Percentiles rank a stretch among this genome's conserved stretches.
Conservation (phyloP, 2,329 filamentous ascomycete genomes). For the Chaetomiaceae sp. region DNA sequence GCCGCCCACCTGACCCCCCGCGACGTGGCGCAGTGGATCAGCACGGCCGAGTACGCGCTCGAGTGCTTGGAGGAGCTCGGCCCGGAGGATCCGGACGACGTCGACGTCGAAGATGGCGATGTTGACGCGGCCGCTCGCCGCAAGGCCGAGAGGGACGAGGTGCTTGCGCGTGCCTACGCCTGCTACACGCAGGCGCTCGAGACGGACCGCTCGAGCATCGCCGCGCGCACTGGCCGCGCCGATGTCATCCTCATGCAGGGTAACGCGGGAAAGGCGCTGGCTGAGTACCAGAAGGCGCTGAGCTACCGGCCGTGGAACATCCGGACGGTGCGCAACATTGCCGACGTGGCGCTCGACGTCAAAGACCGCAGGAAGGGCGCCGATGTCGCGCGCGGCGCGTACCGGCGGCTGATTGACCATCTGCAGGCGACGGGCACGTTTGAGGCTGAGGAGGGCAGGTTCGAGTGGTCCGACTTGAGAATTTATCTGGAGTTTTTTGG, state of each 20-base stretch:
- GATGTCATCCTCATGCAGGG: conserved; percentile 51
- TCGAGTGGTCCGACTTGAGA: conserved; percentile 75
- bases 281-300: conserved; percentile 51
- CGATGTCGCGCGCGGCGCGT: conserved; percentile 42
- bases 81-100: conserved; percentile 27
- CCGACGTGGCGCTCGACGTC: conserved; percentile 50
- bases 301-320: conserved; percentile 49
- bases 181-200: conserved; percentile 56
- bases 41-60: conserved; percentile 51
- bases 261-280: conserved; percentile 46
- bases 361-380: conserved; percentile 38
- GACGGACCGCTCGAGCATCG: conserved; percentile 50
- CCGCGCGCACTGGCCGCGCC: conserved; percentile 54
- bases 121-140: conserved; percentile 10
- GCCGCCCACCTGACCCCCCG: conserved; percentile 59
- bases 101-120: too few species aligned
- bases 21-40: conserved; percentile 53
- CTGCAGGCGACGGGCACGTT: conserved; percentile 30
- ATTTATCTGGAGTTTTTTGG: conserved; percentile 79
- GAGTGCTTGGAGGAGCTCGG: conserved; percentile 42
- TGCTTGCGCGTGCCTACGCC: conserved; percentile 44
- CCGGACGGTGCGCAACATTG: conserved; percentile 48
- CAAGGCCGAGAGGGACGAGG: conserved; percentile 22
- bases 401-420: conserved; percentile 41
- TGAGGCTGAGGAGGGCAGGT: conserved; percentile 33